phyloP scores from a whole-genome alignment of 495 filamentous ascomycete genomes.

The Penicillium ochrochloron region DNA sequence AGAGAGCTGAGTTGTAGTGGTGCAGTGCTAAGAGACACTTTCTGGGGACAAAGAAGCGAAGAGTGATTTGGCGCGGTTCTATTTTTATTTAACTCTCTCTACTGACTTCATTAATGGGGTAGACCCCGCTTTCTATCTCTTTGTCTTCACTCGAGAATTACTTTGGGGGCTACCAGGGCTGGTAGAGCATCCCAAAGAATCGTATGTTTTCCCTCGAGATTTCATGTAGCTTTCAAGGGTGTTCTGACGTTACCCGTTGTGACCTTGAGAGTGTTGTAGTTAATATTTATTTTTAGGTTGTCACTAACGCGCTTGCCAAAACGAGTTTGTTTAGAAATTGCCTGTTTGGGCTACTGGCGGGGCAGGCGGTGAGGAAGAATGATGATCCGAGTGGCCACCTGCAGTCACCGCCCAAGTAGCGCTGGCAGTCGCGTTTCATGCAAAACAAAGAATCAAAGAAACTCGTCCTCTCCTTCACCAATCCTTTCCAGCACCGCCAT shows the following conservation, averaged over 20 bases:
- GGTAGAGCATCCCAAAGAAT: neutral
- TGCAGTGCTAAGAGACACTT: neutral
- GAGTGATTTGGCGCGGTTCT: neutral
- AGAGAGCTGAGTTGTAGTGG: neutral
- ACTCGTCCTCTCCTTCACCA: slow-evolving; percentile 24
- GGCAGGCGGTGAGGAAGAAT: slow-evolving; percentile 33
- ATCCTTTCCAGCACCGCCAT: slow-evolving; percentile 19
- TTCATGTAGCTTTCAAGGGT: neutral
- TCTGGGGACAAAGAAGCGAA: neutral
- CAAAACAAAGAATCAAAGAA: slow-evolving; percentile 25
- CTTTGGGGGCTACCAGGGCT: neutral
- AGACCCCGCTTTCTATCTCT: neutral
- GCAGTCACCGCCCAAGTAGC: slow-evolving; percentile 26
- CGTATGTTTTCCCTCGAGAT: neutral
- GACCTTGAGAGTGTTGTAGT: neutral
- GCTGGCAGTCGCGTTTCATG: slow-evolving; percentile 33
- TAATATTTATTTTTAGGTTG: neutral
- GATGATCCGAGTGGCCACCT: slow-evolving; percentile 31
- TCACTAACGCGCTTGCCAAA: neutral
- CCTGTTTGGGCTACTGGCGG: slow-evolving; percentile 12
- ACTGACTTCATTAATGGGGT: neutral
- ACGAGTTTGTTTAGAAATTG: slow-evolving; percentile 32
- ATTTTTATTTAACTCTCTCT: neutral
- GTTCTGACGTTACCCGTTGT: neutral
- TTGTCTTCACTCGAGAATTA: neutral